phyloP scores from a whole-genome alignment of 441 rosid genomes.

The Metrosideros polymorpha region DNA sequence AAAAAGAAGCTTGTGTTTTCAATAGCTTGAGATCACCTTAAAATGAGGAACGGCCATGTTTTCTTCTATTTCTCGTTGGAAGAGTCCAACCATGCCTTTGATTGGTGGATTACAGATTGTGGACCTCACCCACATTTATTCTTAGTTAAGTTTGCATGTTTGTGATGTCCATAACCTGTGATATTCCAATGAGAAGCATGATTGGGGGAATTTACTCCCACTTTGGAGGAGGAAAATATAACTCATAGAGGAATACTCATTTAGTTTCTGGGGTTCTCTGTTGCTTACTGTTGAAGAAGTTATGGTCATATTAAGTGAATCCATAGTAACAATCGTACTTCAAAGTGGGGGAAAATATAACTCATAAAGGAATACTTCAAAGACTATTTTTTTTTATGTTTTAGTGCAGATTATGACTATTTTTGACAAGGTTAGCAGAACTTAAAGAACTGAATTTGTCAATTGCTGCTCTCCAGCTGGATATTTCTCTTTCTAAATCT shows the following conservation, averaged over 20 bases:
- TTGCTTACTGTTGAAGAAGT: neutral
- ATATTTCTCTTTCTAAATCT: neutral
- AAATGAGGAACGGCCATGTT: neutral
- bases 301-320: neutral
- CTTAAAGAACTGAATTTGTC: neutral
- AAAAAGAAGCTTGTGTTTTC: neutral
- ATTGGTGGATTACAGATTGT: neutral
- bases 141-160: neutral
- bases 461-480: neutral
- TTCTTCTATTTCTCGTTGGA: neutral
- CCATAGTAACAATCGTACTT: neutral
- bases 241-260: neutral
- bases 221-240: neutral
- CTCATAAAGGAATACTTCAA: too few relatives aligned
- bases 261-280: neutral
- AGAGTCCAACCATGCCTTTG: neutral
- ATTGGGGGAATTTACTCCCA: neutral
- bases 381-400: neutral
- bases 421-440: neutral
- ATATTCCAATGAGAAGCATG: neutral
- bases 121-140: neutral
- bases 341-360: too few relatives aligned
- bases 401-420: neutral
- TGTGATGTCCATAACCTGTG: neutral
- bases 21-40: neutral